phyloP scores from a whole-genome alignment of 164 flowering plant genomes.

The Echeveria elegans region DNA sequence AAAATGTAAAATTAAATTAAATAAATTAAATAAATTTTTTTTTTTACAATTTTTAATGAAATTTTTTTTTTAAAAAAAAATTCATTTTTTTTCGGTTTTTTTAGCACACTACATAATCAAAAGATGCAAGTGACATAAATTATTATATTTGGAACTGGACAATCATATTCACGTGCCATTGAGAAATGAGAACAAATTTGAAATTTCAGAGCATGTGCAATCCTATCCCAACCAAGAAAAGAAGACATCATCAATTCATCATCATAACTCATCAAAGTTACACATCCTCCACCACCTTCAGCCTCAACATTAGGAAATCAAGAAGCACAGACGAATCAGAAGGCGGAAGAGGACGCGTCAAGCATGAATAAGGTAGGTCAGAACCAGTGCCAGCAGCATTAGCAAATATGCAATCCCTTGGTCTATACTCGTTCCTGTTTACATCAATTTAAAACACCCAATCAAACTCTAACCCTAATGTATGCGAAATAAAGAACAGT shows the following conservation, averaged over 20 bases:
- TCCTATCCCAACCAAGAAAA: background rate
- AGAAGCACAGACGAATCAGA: background rate
- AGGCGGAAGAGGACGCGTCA: constrained; percentile 1
- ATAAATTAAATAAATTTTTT: too few species aligned
- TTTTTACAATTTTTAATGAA: too few species aligned
- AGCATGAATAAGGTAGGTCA: constrained; percentile 5
- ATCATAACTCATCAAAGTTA: background rate
- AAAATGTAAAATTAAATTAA: too few species aligned
- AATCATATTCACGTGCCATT: background rate
- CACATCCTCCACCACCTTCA: background rate
- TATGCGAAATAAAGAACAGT: too few species aligned
- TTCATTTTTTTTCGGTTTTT: too few species aligned
- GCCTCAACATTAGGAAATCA: background rate
- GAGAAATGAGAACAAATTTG: background rate
- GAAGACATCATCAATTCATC: too few species aligned
- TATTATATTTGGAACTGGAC: background rate
- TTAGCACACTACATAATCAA: background rate
- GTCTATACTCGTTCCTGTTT: constrained; percentile 1
- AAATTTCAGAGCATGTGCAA: constrained; percentile 1
- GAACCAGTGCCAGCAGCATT: constrained; percentile 2
- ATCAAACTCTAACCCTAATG: background rate
- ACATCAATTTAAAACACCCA: background rate
- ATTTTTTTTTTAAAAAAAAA: too few species aligned
- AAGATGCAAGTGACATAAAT: background rate
- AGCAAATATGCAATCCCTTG: background rate